These are phyloP conservation scores for Arthrinium puccinioides DNA, from an alignment of 2,329 filamentous ascomycete genomes.

Conservation along the genomic window DNA sequence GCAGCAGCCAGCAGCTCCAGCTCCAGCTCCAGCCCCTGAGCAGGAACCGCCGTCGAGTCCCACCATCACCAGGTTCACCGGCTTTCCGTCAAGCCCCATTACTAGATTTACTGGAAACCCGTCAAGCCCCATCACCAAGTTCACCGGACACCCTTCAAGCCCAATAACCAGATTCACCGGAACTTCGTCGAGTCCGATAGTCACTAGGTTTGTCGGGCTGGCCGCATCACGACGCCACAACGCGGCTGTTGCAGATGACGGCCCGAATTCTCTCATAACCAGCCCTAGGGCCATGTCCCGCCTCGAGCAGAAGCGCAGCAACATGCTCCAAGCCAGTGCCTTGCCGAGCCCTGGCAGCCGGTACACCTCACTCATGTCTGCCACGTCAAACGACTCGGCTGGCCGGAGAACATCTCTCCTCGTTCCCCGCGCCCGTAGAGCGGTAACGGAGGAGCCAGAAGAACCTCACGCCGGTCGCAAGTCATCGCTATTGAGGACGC, in stretches of 20 bases:
- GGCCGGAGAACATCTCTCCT: slow-evolving; percentile 49
- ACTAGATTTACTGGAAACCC: neutral
- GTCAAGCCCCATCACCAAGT: slow-evolving; percentile 37
- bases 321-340: slow-evolving; percentile 35
- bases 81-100: slow-evolving; percentile 1
- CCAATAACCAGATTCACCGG: no score
- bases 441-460: slow-evolving; percentile 43
- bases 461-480: slow-evolving; percentile 31
- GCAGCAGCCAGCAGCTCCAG: slow-evolving; percentile 17
- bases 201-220: slow-evolving; percentile 31
- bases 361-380: slow-evolving; percentile 27
- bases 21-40: slow-evolving; percentile 13
- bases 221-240: slow-evolving; percentile 30
- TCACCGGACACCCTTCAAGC: neutral
- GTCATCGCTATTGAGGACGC: slow-evolving; percentile 38
- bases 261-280: slow-evolving; percentile 25
- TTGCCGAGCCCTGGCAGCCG: slow-evolving; percentile 36
- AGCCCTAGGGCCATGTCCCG: slow-evolving; percentile 43
- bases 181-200: slow-evolving; percentile 40
- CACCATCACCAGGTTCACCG: neutral
- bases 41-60: slow-evolving; percentile 12
- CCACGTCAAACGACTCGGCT: slow-evolving; percentile 30
- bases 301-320: slow-evolving; percentile 46
- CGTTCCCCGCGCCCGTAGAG: slow-evolving; percentile 35
- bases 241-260: slow-evolving; percentile 29